Conservation (phyloP, 257 asterid genomes). For the Solanum sejunctum region DNA sequence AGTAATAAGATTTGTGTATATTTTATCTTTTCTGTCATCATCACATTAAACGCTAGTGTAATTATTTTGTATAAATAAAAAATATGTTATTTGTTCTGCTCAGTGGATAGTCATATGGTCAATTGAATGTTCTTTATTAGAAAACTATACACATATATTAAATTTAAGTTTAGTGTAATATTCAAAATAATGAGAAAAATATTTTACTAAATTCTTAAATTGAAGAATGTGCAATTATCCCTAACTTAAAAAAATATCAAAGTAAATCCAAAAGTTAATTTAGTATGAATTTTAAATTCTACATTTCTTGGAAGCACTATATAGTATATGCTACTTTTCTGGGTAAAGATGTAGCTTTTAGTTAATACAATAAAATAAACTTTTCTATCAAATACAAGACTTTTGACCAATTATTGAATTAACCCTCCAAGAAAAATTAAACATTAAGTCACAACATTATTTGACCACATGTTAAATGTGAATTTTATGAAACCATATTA, state of each 20-base stretch:
- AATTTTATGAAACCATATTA: background rate
- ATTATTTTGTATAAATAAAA: no score
- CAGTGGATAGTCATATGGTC: no score
- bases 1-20: no score
- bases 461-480: conserved; percentile 17
- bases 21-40: no score
- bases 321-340: background rate
- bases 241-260: background rate
- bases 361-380: background rate
- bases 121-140: no score
- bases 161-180: background rate
- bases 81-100: no score
- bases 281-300: background rate
- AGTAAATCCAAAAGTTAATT: background rate
- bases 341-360: background rate
- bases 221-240: background rate
- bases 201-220: no score
- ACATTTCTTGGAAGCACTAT: background rate
- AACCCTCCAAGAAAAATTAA: background rate
- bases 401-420: background rate
- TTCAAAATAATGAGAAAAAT: no score
- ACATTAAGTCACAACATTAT: background rate
- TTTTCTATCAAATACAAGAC: background rate
- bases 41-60: background rate
- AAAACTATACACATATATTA: background rate